Percentiles rank a stretch among this genome's conserved stretches.
phyloP scores from a whole-genome alignment of 1,284 basidiomycete species.

The Naganishia sp. region DNA sequence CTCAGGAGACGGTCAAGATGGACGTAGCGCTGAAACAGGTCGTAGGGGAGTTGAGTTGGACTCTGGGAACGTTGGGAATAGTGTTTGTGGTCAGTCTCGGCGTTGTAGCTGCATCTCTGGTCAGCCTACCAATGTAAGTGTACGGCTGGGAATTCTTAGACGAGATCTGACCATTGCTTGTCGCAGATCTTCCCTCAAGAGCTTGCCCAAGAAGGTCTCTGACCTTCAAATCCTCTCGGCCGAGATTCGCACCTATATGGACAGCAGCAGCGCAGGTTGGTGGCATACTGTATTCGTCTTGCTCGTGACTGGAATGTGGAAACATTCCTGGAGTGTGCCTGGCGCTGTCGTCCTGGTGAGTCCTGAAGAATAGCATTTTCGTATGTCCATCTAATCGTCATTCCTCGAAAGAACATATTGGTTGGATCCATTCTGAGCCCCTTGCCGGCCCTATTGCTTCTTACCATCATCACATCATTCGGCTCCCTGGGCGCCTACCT shows the following conservation, averaged over 20 bases:
- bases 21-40: conserved; percentile 46
- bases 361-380: conserved; percentile 9
- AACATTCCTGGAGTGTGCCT: conserved; percentile 91
- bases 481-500: conserved; percentile 79
- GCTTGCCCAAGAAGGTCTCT: conserved; percentile 52
- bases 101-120: conserved; percentile 46
- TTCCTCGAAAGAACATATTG: conserved; percentile 70
- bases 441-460: conserved; percentile 70
- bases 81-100: conserved; percentile 49
- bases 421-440: conserved; percentile 82
- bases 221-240: conserved; percentile 53
- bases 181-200: conserved; percentile 47
- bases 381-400: background rate
- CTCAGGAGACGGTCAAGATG: conserved; percentile 37
- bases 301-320: conserved; percentile 82
- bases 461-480: conserved; percentile 77
- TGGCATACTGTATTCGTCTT: conserved; percentile 67
- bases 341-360: conserved; percentile 83
- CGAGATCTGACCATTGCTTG: background rate
- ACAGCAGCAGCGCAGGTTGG: conserved; percentile 45
- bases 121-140: conserved; percentile 53
- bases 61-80: conserved; percentile 45
- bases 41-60: conserved; percentile 51
- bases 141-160: background rate
- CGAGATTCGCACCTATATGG: conserved; percentile 54